A percentile compares a stretch with the other conserved stretches of the same genome.
Evolutionary conservation across 257 asterid genomes (phyloP).

Genomic region (Solanum peruvianum): DNA sequence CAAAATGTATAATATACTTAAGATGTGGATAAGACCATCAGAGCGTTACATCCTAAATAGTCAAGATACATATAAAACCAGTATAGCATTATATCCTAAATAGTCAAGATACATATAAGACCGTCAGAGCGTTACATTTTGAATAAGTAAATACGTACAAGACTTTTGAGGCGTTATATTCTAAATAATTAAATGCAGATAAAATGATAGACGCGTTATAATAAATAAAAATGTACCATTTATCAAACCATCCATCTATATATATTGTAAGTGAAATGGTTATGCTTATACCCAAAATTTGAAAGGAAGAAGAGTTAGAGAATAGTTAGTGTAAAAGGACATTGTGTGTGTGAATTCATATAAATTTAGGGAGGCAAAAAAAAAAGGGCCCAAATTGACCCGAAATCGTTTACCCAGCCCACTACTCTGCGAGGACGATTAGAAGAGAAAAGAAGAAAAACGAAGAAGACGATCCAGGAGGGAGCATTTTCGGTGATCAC

Average conservation of each 20-base stretch:
- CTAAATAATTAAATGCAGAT: neutral
- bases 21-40: neutral
- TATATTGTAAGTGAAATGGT: neutral
- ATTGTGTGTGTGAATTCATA: neutral
- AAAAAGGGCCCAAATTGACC: conserved; percentile 16
- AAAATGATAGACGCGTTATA: neutral
- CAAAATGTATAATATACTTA: neutral
- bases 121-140: too few species aligned
- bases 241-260: neutral
- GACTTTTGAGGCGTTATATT: neutral
- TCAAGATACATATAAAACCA: too few species aligned
- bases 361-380: neutral
- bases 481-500: neutral
- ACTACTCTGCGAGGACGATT: conserved; percentile 16
- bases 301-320: neutral
- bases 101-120: neutral
- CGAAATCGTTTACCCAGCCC: conserved; percentile 33
- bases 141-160: too few species aligned
- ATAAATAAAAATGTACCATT: neutral
- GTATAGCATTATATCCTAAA: too few species aligned
- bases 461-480: conserved; percentile 25
- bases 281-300: neutral
- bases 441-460: conserved; percentile 25
- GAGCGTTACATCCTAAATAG: too few species aligned
- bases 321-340: neutral